A percentile compares a stretch with the other conserved stretches of the same genome.
Conservation (phyloP, 495 filamentous ascomycete genomes). For the Xylaria palmicola region DNA sequence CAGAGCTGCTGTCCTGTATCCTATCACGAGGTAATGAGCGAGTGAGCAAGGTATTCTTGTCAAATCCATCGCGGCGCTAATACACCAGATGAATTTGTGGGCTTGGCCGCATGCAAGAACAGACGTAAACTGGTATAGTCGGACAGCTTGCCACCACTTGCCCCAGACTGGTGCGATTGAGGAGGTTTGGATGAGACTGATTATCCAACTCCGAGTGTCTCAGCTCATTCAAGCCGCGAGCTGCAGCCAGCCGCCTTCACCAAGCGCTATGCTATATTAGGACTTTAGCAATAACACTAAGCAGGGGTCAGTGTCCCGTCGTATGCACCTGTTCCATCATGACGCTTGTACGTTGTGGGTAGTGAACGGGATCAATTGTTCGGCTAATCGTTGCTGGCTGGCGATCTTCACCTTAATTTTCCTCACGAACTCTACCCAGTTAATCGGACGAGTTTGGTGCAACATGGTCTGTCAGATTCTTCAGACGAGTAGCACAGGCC, state of each 20-base stretch:
- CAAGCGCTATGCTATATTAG: neutral
- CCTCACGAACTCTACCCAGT: neutral
- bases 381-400: neutral
- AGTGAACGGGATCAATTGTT: no score
- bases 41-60: no score
- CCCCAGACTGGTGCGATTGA: constrained; percentile 23
- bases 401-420: neutral
- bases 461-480: neutral
- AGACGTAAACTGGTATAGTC: neutral
- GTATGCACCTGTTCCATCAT: no score
- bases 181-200: constrained; percentile 32
- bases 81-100: neutral
- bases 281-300: neutral
- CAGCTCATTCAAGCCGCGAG: constrained; percentile 28
- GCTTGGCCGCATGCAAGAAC: neutral
- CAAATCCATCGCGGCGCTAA: neutral
- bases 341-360: no score
- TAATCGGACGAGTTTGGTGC: no score
- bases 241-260: constrained; percentile 11
- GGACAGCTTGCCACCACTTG: no score
- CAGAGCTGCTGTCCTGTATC: neutral
- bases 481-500: neutral
- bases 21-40: neutral
- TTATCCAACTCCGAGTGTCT: constrained; percentile 30
- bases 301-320: neutral